These are phyloP conservation scores for Fusarium verticillioides DNA, from an alignment of 2,329 filamentous ascomycete genomes.

Conservation along the genomic window DNA sequence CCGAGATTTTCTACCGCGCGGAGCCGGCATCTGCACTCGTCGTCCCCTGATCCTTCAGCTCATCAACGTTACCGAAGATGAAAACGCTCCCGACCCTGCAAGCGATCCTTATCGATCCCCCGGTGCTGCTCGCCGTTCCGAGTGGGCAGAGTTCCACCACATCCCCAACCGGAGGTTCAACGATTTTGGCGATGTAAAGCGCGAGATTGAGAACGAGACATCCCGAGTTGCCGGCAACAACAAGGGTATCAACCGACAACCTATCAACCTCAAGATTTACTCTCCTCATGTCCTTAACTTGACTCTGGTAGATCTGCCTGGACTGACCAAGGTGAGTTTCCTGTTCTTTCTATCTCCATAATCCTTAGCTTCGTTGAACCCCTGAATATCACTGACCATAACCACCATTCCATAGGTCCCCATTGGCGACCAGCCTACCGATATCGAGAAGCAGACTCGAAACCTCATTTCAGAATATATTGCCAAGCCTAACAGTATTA, in stretches of 20 bases:
- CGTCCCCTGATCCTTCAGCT: constrained; percentile 95
- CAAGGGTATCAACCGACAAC: constrained; percentile 97
- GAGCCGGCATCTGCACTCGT: constrained; percentile 95
- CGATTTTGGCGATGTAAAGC: constrained; percentile 92
- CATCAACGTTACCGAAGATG: constrained; percentile 92
- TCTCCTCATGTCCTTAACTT: constrained; percentile 96
- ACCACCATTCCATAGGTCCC: constrained; percentile 70
- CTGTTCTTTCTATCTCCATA: constrained; percentile 17
- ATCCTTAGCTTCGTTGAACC: constrained; percentile 20
- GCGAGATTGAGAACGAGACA: constrained; percentile 97
- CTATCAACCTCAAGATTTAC: constrained; percentile 98
- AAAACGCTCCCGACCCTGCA: constrained; percentile 71
- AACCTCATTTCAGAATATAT: constrained; percentile 98
- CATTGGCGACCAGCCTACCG: constrained; percentile 95
- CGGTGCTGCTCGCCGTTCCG: constrained; percentile 71
- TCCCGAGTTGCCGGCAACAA: constrained; percentile 91
- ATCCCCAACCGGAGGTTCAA: constrained; percentile 89
- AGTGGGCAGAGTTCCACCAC: constrained; percentile 97
- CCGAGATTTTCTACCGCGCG: constrained; percentile 94
- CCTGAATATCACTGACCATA: constrained; percentile 33
- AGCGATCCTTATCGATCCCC: constrained; percentile 81
- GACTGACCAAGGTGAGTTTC: constrained; percentile 83
- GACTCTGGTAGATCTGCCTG: constrained; percentile 94
- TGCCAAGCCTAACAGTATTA: constrained; percentile 97
- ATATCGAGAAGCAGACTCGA: constrained; percentile 98